Evolutionary conservation across 2,329 filamentous ascomycete species (phyloP).

Genomic region (Phoma sp.): DNA sequence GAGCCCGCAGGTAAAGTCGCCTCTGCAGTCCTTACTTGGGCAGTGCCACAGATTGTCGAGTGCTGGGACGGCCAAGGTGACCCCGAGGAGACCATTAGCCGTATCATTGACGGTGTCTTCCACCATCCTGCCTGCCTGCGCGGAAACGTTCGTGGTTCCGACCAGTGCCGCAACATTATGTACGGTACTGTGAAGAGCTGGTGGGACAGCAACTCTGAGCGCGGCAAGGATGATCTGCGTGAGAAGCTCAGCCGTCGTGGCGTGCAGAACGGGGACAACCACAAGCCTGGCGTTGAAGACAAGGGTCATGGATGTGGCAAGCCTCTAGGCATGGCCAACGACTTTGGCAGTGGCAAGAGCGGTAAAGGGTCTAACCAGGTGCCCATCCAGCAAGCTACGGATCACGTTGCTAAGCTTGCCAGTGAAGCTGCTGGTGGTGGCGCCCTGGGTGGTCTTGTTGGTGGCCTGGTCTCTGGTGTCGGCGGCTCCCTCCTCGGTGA

Average conservation of each 20-base stretch:
- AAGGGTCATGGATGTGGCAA: constrained; percentile 86
- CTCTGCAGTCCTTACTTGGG: constrained; percentile 79
- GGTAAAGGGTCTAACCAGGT: constrained; percentile 51
- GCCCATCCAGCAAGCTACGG: constrained; percentile 39
- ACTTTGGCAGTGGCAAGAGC: constrained; percentile 40
- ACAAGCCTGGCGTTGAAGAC: constrained; percentile 84
- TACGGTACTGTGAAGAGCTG: constrained; percentile 81
- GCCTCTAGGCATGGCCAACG: constrained; percentile 77
- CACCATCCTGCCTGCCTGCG: constrained; percentile 84
- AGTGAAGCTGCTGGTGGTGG: constrained; percentile 69
- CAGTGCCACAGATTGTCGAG: constrained; percentile 85
- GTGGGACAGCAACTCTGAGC: constrained; percentile 74
- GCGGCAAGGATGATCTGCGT: constrained; percentile 71
- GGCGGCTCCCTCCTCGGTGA: constrained; percentile 69
- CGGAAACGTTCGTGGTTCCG: constrained; percentile 67
- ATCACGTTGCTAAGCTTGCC: constrained; percentile 59
- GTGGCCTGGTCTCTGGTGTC: constrained; percentile 66
- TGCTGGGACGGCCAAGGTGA: constrained; percentile 86
- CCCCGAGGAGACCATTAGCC: constrained; percentile 71
- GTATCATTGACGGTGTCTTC: constrained; percentile 82
- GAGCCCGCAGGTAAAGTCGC: constrained; percentile 86
- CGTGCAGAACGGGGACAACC: constrained; percentile 78
- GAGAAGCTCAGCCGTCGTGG: constrained; percentile 78
- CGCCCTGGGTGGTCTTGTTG: constrained; percentile 72
- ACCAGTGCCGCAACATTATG: constrained; percentile 76